Evolutionary conservation across 345 rosid genomes (phyloP), one percentile per base, ranked within the genome.

Genomic region (Hypericum perforatum): DNA sequence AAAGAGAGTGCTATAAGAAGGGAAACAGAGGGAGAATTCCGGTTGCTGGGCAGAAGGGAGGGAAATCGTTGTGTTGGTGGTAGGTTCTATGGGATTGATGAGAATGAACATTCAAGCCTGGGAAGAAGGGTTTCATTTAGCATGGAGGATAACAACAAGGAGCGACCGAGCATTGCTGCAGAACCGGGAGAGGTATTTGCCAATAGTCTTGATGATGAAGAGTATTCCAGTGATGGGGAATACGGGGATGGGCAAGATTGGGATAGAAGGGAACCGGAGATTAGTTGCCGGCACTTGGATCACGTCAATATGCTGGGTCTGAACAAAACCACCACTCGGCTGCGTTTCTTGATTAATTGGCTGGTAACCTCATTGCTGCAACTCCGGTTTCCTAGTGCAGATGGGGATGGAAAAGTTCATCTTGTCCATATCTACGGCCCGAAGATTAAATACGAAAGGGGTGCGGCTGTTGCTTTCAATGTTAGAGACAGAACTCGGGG

Each of bases 21-120:
- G 69, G 99, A 92, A 75, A 92, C 99, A 0, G 99, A 92, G 80
- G 99, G 97, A n/a, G 95, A 86, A 45, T 92, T 92, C 68, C 73
- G 99, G 74, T 69, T 92, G 73, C 53, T 92, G 76, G 95, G 95
- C 56, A 74, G 94, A 63, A 84, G 95, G 63, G 89, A 84, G 63
- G 82, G 82, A 71, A 80, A 63, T 56, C 78, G 78, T 63, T 83
- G 64, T 62, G 69, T 61, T 43, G 95, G 85, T 57, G 80, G 91
- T 62, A 78, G 95, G 63, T 74, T 79, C 66, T 70, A 87, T 32
- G 86, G 82, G 48, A 60, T 78, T 68, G 98, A 87, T 63, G 96
- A 77, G 45, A 72, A 49, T 58, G 96, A 88, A 38, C 83, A 78
- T 65, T 77, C 89, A 2, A 87, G 89, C 75, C 71, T 77, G 66